Evolutionary conservation across 495 filamentous ascomycete genomes (phyloP).

Genomic region (Recurvomyces mirabilis): DNA sequence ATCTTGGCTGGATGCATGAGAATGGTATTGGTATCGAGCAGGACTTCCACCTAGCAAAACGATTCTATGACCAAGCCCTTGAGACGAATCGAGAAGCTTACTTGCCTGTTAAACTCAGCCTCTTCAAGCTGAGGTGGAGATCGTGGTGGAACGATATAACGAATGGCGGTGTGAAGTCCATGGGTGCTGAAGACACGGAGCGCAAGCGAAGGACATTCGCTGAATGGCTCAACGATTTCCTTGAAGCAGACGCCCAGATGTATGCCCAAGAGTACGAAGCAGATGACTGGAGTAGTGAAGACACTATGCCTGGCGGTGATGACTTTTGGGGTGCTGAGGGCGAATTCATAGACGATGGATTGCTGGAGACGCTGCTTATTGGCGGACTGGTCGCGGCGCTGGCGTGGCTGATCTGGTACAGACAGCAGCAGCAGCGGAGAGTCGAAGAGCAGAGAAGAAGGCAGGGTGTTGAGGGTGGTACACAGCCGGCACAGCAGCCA

Average conservation of each 20-base stretch:
- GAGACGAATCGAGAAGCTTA: conserved; percentile 86
- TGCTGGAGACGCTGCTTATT: conserved; percentile 79
- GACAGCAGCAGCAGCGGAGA: conserved; percentile 50
- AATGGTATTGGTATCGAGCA: conserved; percentile 88
- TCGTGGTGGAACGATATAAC: conserved; percentile 92
- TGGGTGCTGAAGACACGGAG: conserved; percentile 62
- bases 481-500: conserved; percentile 23
- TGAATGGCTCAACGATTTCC: conserved; percentile 76
- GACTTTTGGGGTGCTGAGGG: conserved; percentile 49
- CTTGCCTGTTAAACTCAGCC: conserved; percentile 77
- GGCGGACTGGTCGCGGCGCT: conserved; percentile 63
- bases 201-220: conserved; percentile 59
- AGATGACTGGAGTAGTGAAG: conserved; percentile 28
- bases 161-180: conserved; percentile 76
- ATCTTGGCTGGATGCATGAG: conserved; percentile 99
- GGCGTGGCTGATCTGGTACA: conserved; percentile 68
- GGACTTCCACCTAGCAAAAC: conserved; percentile 94
- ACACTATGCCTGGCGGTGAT: conserved; percentile 38
- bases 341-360: conserved; percentile 59
- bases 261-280: conserved; percentile 49
- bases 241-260: conserved; percentile 58
- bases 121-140: conserved; percentile 72
- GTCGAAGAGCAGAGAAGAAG: conserved; percentile 37
- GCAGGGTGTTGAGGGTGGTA: conserved; percentile 31
- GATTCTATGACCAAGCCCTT: conserved; percentile 85